Base-by-base conservation (phyloP, 768 basidiomycete species). In the Mycena capillaripes region DNA sequence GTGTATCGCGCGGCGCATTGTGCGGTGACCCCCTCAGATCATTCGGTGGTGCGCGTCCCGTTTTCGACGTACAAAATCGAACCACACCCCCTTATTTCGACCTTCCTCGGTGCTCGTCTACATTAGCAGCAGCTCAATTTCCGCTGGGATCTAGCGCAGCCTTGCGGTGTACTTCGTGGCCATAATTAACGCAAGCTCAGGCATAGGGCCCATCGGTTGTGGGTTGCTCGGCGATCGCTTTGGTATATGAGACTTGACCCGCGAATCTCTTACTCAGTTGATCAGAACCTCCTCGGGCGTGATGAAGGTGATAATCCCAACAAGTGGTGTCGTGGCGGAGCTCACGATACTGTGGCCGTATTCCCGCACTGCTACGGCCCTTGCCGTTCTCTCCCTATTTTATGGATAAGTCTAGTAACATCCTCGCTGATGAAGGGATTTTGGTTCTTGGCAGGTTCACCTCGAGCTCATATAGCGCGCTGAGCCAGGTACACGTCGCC, bases 191-290 rank as follows among this genome's bases (percentile, higher is more conserved):
- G 32, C 23, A 11, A 50, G 61, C 32, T 19, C 61, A 25, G 27
- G 61, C 9, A 8, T 23, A 19, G 61, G 61, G 7, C 44, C 46
- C 16, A 12, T 62, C 2, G 19, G 23, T 2, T 48, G 11, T 16
- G 61, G 61, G 4, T 36, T 50, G 11, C 61, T 62, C n/a, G 61
- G 61, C 21, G 61, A 62, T 38, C 61, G 50, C 27, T 52, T 52
- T 23, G 50, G 50, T 62, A 30, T 4, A n/a, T 46, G 7, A 34
- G 14, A 12, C 21, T n/a, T n/a, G n/a, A n/a, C n/a, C n/a, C n/a
- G n/a, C n/a, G n/a, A n/a, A n/a, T n/a, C n/a, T n/a, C n/a, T n/a
- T n/a, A n/a, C n/a, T n/a, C n/a, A n/a, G n/a, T 29, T 32, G 17
- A 21, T n/a, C 4, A 44, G 21, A 27, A 27, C 32, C 11, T 23